Evolutionary conservation across 306 rosid genomes (phyloP), one percentile per base, ranked within the genome.

Genomic region (Canavalia gladiata): DNA sequence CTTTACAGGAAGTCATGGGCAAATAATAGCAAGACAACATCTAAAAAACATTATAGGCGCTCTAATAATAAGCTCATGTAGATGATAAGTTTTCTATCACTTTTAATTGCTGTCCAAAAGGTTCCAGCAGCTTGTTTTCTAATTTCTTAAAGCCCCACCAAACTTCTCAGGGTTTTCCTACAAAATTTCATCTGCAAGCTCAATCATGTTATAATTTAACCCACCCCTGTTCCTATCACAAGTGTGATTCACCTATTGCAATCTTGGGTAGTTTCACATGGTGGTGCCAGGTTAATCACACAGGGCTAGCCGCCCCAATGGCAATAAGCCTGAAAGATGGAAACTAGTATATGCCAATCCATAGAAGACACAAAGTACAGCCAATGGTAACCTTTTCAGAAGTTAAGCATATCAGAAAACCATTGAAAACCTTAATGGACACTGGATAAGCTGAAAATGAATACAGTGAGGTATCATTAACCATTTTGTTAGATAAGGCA

Each of bases 401-500:
- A 51, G 43, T 71, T 57, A 66, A 50, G 41, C 67, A 68, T 28
- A 83, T 28, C 10, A 70, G 43, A 72, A 37, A 73, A 37, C 41
- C 25, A 52, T 60, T 29, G 41, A 57, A 37, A 18, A 25, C n/a
- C 35, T 37, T 33, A 49, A 49, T 8, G 13, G 5, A 37, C 25
- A 18, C 25, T 29, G 39, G 13, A 43, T 60, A 28, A 0, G 18
- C 55, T 50, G 65, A 71, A 80, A 39, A 29, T 76, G 31, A 76
- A 51, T 33, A 39, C 9, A n/a, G 50, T 34, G 9, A 35, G 70
- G 25, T 33, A 10, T 63, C 43, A 75, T 55, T 7, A 55, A 30
- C 46, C 64, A 71, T 30, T 77, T 79, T 52, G 30, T 25, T 10
- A 43, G 64, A 82, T n/a, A 72, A 47, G 28, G n/a, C 47, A 67